Conservation (phyloP, 2,329 filamentous ascomycete genomes). For the Alternaria sp. region DNA sequence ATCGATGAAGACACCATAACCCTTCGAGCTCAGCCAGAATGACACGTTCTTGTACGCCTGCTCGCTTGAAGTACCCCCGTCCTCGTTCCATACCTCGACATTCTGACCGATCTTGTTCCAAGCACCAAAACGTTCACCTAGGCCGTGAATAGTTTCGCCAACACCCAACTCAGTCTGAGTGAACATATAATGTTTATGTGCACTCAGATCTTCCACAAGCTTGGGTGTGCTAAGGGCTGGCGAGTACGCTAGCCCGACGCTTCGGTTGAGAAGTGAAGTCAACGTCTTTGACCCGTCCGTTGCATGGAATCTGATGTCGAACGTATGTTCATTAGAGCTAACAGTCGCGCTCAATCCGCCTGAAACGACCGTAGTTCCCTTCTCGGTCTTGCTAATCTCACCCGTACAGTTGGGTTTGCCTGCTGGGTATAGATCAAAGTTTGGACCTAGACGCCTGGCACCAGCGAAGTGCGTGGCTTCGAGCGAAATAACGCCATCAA, state of each 20-base stretch:
- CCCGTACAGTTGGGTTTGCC: conserved; percentile 55
- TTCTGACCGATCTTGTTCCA: conserved; percentile 80
- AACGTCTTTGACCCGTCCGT: conserved; percentile 60
- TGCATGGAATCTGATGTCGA: conserved; percentile 66
- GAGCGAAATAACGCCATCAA: conserved; percentile 68
- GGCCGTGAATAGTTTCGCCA: conserved; percentile 74
- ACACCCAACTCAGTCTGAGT: conserved; percentile 59
- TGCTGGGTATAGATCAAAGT: conserved; percentile 67
- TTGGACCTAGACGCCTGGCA: conserved; percentile 61
- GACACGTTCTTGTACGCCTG: conserved; percentile 78
- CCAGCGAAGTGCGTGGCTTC: conserved; percentile 68
- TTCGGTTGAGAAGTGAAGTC: conserved; percentile 65
- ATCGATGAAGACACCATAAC: conserved; percentile 81
- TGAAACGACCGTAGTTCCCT: conserved; percentile 61
- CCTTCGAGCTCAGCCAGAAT: conserved; percentile 75
- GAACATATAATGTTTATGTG: conserved; percentile 55
- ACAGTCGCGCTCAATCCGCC: conserved; percentile 65
- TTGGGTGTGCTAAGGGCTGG: conserved; percentile 63
- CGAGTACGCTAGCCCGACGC: conserved; percentile 66
- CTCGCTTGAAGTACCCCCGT: conserved; percentile 71
- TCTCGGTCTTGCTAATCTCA: conserved; percentile 52
- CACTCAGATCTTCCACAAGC: conserved; percentile 62
- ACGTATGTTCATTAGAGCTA: conserved; percentile 58
- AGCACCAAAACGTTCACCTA: conserved; percentile 79
- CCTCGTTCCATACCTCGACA: conserved; percentile 70